phyloP scores from a whole-genome alignment of 1,284 basidiomycete species.

The Schizophyllum commune region DNA sequence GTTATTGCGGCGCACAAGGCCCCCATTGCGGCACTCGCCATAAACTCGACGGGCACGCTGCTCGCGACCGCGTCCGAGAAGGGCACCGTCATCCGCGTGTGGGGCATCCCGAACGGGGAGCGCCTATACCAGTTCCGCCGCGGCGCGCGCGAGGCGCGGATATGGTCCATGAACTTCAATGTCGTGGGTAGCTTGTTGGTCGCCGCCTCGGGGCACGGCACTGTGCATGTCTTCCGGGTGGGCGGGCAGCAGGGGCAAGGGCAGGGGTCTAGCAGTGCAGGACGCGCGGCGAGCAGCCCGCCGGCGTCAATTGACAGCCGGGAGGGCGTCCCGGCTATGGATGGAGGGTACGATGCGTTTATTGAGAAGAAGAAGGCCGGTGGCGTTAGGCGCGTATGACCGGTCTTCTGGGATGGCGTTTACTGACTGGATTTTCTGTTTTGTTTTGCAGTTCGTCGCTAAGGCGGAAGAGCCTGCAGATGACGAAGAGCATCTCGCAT shows the following conservation, averaged over 20 bases:
- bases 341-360: slow-evolving; percentile 1
- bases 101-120: slow-evolving; percentile 85
- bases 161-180: slow-evolving; percentile 93
- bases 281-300: slow-evolving; percentile 38
- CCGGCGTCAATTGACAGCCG: slow-evolving; percentile 59
- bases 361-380: not conserved
- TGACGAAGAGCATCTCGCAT: slow-evolving; percentile 76
- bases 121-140: slow-evolving; percentile 93
- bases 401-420: slow-evolving; percentile 32
- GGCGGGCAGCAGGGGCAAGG: slow-evolving; percentile 21
- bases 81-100: slow-evolving; percentile 96
- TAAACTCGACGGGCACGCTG: slow-evolving; percentile 85
- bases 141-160: slow-evolving; percentile 80
- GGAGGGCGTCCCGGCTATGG: slow-evolving; percentile 38
- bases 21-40: slow-evolving; percentile 80
- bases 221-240: slow-evolving; percentile 95
- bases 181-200: slow-evolving; percentile 77
- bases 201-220: slow-evolving; percentile 89
- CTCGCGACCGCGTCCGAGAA: slow-evolving; percentile 95
- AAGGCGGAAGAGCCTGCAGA: slow-evolving; percentile 65
- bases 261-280: slow-evolving; percentile 9
- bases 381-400: not conserved
- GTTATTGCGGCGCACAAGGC: slow-evolving; percentile 97
- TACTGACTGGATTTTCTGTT: slow-evolving; percentile 10
- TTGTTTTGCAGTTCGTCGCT: slow-evolving; percentile 38